These are phyloP conservation scores for Discostella stelligeroides DNA, from an alignment of 108 stramenopile species.

Conservation along the genomic window DNA sequence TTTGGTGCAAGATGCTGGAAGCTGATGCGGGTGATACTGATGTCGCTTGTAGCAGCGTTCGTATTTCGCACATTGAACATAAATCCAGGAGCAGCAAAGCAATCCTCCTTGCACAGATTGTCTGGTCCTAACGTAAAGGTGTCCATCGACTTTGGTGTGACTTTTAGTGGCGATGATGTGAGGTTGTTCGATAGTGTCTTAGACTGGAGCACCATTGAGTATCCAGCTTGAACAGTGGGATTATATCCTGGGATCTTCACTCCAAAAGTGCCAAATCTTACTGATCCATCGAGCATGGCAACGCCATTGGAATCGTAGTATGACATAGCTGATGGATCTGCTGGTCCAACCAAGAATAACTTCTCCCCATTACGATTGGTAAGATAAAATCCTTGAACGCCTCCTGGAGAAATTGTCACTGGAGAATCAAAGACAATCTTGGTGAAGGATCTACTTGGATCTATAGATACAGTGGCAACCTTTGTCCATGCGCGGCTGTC, in stretches of 20 bases:
- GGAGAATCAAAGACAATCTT: slow-evolving; percentile 20
- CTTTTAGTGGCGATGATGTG: background rate
- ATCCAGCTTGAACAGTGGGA: slow-evolving; percentile 11
- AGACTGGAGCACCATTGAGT: slow-evolving; percentile 1
- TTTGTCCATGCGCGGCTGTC: slow-evolving; percentile 14
- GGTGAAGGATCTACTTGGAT: background rate
- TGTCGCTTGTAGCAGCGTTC: background rate
- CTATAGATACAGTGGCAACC: background rate
- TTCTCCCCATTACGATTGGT: background rate
- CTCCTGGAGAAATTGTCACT: slow-evolving; percentile 1
- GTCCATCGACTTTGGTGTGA: background rate
- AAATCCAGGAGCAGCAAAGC: slow-evolving; percentile 20
- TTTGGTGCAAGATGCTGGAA: slow-evolving; percentile 13
- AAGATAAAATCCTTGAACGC: slow-evolving; percentile 17
- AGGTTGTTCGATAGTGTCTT: background rate
- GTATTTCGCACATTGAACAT: slow-evolving; percentile 16
- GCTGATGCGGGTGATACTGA: slow-evolving; percentile 6
- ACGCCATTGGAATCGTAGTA: slow-evolving; percentile 10
- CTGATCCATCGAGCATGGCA: slow-evolving; percentile 15
- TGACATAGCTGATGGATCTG: background rate
- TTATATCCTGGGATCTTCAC: slow-evolving; percentile 16
- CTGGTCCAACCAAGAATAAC: slow-evolving; percentile 11
- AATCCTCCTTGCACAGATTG: background rate
- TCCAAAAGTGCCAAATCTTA: slow-evolving; percentile 17
- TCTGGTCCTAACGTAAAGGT: background rate